Conservation (phyloP, 2,329 filamentous ascomycete species). For the Nemania serpens region DNA sequence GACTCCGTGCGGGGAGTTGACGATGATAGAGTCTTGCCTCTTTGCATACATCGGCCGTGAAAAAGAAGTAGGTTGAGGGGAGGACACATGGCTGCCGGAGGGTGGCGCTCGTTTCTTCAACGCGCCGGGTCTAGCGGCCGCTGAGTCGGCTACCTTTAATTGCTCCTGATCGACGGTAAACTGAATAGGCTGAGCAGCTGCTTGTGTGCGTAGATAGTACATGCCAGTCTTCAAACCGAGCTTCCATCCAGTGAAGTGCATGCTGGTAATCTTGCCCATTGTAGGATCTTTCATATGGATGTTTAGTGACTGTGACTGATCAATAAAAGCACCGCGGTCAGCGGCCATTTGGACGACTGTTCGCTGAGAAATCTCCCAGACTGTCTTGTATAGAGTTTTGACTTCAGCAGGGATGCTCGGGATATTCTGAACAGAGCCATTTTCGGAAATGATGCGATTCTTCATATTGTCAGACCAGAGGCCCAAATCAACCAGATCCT, state of each 20-base stretch:
- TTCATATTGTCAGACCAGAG: conserved; percentile 99
- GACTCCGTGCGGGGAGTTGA: conserved; percentile 59
- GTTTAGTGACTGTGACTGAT: conserved; percentile 98
- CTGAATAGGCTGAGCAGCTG: conserved; percentile 94
- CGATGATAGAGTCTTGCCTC: conserved; percentile 52
- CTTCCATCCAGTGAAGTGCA: conserved; percentile 99
- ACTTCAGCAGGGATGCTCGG: conserved; percentile 95
- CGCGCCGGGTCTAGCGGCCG: conserved; percentile 65
- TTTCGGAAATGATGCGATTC: conserved; percentile 98
- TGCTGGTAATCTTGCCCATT: conserved; percentile 99
- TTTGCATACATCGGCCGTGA: conserved; percentile 70
- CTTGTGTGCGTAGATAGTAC: conserved; percentile 99
- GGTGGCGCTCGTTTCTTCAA: conserved; percentile 73
- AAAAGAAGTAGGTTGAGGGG: conserved; percentile 63
- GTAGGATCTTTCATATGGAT: conserved; percentile 99
- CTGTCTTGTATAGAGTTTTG: conserved; percentile 98
- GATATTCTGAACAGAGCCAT: conserved; percentile 94
- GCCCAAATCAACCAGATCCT: conserved; percentile 96
- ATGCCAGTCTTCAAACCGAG: conserved; percentile 99
- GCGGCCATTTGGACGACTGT: conserved; percentile 97
- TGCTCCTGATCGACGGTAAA: conserved; percentile 99
- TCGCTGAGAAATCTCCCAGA: conserved; percentile 98
- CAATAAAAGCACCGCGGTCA: conserved; percentile 97
- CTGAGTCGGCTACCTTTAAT: conserved; percentile 83
- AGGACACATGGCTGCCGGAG: conserved; percentile 58